Conservation (phyloP, 2,329 filamentous ascomycete species). For the Calonectria crousiana region DNA sequence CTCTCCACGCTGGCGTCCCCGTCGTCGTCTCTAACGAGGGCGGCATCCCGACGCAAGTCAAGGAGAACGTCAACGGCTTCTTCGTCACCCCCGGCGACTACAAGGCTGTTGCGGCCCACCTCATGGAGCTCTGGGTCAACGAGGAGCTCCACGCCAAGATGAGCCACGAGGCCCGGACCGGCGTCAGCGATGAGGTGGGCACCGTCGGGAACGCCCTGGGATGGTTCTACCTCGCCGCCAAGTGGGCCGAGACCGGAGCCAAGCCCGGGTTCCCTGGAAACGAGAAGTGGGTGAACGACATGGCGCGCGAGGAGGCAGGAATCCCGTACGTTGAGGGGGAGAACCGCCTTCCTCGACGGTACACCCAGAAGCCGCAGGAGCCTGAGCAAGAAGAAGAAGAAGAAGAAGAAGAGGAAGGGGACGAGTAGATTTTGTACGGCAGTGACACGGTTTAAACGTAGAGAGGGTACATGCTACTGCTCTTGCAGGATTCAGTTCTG, state of each 20-base stretch:
- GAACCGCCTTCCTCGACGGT: conserved; percentile 66
- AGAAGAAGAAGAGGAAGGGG: conserved; percentile 24
- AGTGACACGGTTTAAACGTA: background rate
- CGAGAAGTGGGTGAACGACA: conserved; percentile 61
- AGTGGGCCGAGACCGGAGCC: conserved; percentile 67
- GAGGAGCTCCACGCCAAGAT: conserved; percentile 74
- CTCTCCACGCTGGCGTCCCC: conserved; percentile 82
- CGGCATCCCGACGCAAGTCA: conserved; percentile 85
- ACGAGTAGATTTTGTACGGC: background rate
- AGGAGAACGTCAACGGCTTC: conserved; percentile 78
- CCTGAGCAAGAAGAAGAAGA: conserved; percentile 24
- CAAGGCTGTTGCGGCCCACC: conserved; percentile 74
- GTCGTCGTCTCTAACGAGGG: conserved; percentile 81
- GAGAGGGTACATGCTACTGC: background rate
- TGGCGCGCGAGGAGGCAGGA: conserved; percentile 62
- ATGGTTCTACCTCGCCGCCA: conserved; percentile 83
- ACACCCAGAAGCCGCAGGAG: conserved; percentile 36
- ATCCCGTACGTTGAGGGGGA: conserved; percentile 70
- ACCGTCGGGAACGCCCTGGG: conserved; percentile 82
- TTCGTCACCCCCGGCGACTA: conserved; percentile 79
- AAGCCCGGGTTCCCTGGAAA: conserved; percentile 66
- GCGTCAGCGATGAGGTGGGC: conserved; percentile 84
- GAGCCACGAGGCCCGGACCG: conserved; percentile 71
- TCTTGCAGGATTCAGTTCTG: conserved; percentile 29
- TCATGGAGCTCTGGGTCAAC: conserved; percentile 76